Percentiles rank a stretch among this genome's conserved stretches.
Evolutionary conservation across 106 monocot species (phyloP).

Genomic region (Platanthera guangdongensis): DNA sequence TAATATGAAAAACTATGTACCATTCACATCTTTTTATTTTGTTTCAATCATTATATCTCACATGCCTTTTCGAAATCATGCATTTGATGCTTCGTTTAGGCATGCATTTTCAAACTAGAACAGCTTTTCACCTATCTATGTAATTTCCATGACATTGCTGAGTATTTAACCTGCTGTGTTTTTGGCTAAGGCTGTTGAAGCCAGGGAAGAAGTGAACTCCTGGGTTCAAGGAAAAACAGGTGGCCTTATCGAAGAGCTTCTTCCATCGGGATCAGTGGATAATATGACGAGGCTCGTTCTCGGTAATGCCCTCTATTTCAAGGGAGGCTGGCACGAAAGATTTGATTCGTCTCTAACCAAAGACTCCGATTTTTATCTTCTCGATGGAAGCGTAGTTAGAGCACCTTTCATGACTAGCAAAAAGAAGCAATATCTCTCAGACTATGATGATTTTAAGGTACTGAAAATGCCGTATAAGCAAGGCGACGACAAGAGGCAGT

Average conservation of each 20-base stretch:
- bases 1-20: too few relatives aligned
- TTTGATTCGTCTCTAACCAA: conserved; percentile 49
- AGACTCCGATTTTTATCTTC: conserved; percentile 37
- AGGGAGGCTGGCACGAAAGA: conserved; percentile 63
- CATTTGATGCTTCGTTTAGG: neutral
- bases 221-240: conserved; percentile 53
- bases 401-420: conserved; percentile 45
- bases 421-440: conserved; percentile 35
- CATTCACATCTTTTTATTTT: too few relatives aligned
- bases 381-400: conserved; percentile 34
- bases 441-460: conserved; percentile 53
- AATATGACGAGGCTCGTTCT: conserved; percentile 44
- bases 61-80: neutral
- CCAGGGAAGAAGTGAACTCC: conserved; percentile 49
- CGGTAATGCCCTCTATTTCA: conserved; percentile 83
- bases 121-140: neutral
- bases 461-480: neutral
- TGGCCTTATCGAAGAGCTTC: conserved; percentile 66
- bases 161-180: neutral
- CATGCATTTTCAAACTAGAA: neutral
- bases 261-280: conserved; percentile 53
- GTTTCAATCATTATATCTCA: too few relatives aligned
- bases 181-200: conserved; percentile 48
- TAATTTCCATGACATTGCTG: neutral
- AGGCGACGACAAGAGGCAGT: conserved; percentile 40